Evolutionary conservation across 495 filamentous ascomycete species (phyloP).

Genomic region (Penicillium odoratum): DNA sequence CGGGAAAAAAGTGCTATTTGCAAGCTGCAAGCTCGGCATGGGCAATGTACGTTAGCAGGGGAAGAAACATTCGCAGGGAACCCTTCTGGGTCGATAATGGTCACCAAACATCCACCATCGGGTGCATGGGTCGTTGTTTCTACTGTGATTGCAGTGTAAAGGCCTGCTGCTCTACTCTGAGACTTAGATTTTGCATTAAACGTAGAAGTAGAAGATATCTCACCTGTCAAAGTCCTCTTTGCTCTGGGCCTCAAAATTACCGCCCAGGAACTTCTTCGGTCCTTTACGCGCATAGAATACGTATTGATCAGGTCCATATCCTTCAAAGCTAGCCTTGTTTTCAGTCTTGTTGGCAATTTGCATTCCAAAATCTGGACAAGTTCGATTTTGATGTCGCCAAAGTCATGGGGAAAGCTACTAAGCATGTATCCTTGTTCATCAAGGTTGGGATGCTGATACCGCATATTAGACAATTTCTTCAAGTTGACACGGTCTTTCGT

Average conservation of each 20-base stretch:
- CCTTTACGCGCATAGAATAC: slow-evolving; percentile 51
- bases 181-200: background rate
- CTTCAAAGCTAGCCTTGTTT: slow-evolving; percentile 56
- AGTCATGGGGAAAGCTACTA: slow-evolving; percentile 13
- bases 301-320: slow-evolving; percentile 62
- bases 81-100: slow-evolving; percentile 37
- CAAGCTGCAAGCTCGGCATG: no score
- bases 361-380: slow-evolving; percentile 56
- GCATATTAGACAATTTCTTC: slow-evolving; percentile 41
- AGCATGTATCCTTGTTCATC: slow-evolving; percentile 34
- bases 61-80: slow-evolving; percentile 30
- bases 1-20: no score
- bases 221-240: slow-evolving; percentile 53
- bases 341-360: slow-evolving; percentile 41
- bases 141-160: slow-evolving; percentile 28
- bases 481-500: slow-evolving; percentile 33
- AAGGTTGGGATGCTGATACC: slow-evolving; percentile 47
- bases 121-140: slow-evolving; percentile 30
- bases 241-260: slow-evolving; percentile 55
- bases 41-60: no score
- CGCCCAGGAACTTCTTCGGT: slow-evolving; percentile 54
- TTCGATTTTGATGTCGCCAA: background rate
- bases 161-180: slow-evolving; percentile 21
- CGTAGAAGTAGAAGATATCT: background rate
- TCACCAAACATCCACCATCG: slow-evolving; percentile 34